Evolutionary conservation across 2,329 filamentous ascomycete species (phyloP).

Genomic region (Lachnellula suecica): DNA sequence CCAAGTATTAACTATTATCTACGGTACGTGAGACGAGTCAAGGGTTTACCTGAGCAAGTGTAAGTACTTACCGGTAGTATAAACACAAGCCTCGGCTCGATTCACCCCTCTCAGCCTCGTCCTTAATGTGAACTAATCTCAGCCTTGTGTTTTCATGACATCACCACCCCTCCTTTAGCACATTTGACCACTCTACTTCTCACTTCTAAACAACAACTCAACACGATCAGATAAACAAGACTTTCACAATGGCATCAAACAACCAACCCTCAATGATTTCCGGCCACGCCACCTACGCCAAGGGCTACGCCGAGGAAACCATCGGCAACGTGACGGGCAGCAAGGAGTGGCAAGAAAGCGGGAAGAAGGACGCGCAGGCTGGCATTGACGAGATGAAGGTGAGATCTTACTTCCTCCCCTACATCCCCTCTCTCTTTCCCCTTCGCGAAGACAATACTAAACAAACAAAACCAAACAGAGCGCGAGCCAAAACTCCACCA

Average conservation of each 20-base stretch:
- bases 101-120: constrained; percentile 32
- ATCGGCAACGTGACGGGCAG: constrained; percentile 59
- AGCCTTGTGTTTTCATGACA: neutral
- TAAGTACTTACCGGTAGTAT: too few species aligned
- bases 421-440: neutral
- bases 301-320: constrained; percentile 61
- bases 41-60: too few species aligned
- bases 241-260: neutral
- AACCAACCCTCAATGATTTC: constrained; percentile 56
- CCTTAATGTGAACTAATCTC: too few species aligned
- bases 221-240: too few species aligned
- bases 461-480: constrained; percentile 5
- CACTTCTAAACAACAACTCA: neutral
- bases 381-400: constrained; percentile 57
- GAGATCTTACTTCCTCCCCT: neutral
- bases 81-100: too few species aligned
- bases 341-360: constrained; percentile 61
- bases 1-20: too few species aligned
- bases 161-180: neutral
- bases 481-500: constrained; percentile 8
- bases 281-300: constrained; percentile 66
- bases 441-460: neutral
- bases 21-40: too few species aligned
- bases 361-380: constrained; percentile 61
- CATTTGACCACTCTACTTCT: neutral